Evolutionary conservation across 805 yeast genomes (phyloP), one percentile per base, ranked within the genome.

Genomic region (Ogataea paradorogensis): DNA sequence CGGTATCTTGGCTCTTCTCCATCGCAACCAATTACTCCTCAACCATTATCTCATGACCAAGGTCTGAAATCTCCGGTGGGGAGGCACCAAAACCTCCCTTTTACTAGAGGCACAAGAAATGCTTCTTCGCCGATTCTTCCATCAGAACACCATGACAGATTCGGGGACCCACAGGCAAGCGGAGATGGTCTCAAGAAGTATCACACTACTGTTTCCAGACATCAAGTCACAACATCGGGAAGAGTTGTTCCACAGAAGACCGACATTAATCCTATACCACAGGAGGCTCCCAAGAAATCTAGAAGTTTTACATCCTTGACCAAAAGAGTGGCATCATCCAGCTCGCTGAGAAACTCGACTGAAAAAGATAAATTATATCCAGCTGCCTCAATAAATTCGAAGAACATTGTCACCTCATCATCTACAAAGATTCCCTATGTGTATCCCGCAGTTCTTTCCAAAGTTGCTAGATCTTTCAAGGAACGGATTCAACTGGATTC

Each of bases 381-480:
- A 6, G 54, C 52, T 23, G 49, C 63, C 2, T 53, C 64, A 0
- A 40, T 59, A 4, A 59, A 71, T 3, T 65, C 69, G 18, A 69
- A 71, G 45, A 70, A 84, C 0, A 61, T 76, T 27, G 67, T 74
- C 10, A 64, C 79, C 1, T 64, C 80, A 2, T 53, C 73, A 11
- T 60, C 72, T 9, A 30, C 34, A 3, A 66, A 66, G 39, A 71
- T 75, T 41, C 95, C 96, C 6, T 67, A 74, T 14, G 90, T 89
- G 2, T 89, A 93, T 59, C 96, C 98, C 2, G 98, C 99, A 0
- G 53, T 87, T 55, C 66, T 93, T 14, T 87, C 96, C 4, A 72
- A 79, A 35, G 98, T 93, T 13, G 95, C 97, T 1, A 74, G 72
- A 15, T 74, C 78, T 16, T 88, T 91, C 62, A 77, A 80, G 48